These are phyloP conservation scores for Amaranthus cruentus DNA, from an alignment of 148 eudicot genomes.

Conservation along the genomic window DNA sequence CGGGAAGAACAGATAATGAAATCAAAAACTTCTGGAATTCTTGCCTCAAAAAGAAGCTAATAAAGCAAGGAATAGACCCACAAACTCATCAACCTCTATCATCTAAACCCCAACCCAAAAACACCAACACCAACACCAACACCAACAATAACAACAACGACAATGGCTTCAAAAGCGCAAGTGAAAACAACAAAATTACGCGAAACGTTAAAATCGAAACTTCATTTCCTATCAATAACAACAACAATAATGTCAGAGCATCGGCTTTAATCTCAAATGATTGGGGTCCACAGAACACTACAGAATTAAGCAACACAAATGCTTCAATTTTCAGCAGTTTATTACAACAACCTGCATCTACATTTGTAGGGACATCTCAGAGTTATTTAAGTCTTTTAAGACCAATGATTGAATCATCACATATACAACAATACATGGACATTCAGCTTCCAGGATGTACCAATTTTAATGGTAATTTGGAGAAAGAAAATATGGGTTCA, in stretches of 20 bases:
- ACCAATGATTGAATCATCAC: background rate
- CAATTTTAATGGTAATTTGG: constrained; percentile 9
- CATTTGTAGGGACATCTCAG: constrained; percentile 1
- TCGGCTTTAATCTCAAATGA: background rate
- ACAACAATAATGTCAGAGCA: constrained; percentile 11
- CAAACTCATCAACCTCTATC: constrained; percentile 58
- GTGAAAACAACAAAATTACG: constrained; percentile 15
- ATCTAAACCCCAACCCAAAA: constrained; percentile 22
- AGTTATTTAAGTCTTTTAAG: constrained; percentile 11
- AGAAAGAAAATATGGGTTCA: constrained; percentile 21
- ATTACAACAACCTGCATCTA: constrained; percentile 21
- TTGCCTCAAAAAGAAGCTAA: constrained; percentile 64
- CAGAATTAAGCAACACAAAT: constrained; percentile 7
- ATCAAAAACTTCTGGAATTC: constrained; percentile 90
- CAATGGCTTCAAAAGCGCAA: constrained; percentile 3
- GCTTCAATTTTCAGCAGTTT: constrained; percentile 19
- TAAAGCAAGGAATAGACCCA: constrained; percentile 79
- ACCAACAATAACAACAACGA: background rate
- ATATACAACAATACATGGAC: constrained; percentile 4
- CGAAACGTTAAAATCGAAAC: constrained; percentile 25
- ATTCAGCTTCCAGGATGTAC: background rate
- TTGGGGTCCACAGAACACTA: background rate
- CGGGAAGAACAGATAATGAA: constrained; percentile 94
- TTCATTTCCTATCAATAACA: constrained; percentile 10
- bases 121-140: constrained; percentile 9